These are phyloP conservation scores for Dittrichia graveolens DNA, from an alignment of 129 eudicot species.

Conservation along the genomic window DNA sequence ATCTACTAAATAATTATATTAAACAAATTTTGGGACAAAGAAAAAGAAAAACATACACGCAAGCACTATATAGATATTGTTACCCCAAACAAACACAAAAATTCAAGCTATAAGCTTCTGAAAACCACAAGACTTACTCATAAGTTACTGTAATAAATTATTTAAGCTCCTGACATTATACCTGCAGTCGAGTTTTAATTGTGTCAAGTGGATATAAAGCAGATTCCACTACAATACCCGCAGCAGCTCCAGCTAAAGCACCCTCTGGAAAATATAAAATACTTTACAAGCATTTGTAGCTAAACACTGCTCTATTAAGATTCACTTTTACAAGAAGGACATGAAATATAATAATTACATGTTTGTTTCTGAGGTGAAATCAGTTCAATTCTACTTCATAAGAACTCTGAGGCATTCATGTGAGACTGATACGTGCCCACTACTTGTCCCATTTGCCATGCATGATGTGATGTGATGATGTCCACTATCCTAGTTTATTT, in stretches of 20 bases:
- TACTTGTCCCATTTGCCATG: no score
- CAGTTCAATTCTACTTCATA: no score
- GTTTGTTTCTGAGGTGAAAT: not conserved
- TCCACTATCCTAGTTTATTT: no score
- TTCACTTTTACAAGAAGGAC: not conserved
- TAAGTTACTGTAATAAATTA: not conserved
- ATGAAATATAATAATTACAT: conserved; percentile 1
- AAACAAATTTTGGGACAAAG: not conserved
- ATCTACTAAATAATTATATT: not conserved
- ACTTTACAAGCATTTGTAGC: not conserved
- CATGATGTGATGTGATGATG: no score
- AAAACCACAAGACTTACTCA: not conserved
- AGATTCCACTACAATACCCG: conserved; percentile 87
- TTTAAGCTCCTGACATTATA: conserved; percentile 20
- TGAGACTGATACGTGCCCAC: no score
- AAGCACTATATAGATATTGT: not conserved
- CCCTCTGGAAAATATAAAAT: conserved; percentile 53
- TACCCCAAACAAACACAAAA: not conserved
- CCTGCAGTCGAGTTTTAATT: conserved; percentile 90
- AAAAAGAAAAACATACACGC: not conserved
- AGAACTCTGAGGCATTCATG: no score
- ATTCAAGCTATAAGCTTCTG: no score
- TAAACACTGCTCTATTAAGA: conserved; percentile 15
- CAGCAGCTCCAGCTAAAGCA: conserved; percentile 89
- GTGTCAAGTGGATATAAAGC: conserved; percentile 87